Percentiles rank a stretch among this genome's conserved stretches.
Conservation (phyloP, 768 basidiomycete species). For the Dendrothele bispora region DNA sequence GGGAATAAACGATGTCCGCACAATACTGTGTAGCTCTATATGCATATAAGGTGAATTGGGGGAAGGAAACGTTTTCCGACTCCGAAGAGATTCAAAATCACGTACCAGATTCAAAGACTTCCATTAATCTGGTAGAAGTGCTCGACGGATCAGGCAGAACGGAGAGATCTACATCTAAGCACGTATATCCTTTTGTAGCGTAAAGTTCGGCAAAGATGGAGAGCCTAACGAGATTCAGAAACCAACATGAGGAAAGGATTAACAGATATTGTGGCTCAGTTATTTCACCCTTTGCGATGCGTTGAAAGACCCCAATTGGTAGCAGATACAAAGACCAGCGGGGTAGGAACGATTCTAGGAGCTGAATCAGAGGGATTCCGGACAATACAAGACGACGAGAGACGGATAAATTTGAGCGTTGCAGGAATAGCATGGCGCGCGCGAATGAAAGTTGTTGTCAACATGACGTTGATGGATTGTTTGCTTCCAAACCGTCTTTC, state of each 20-base stretch:
- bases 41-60: background rate
- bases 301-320: conserved; percentile 38
- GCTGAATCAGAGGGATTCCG: conserved; percentile 38
- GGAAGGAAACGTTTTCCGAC: background rate
- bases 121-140: conserved; percentile 33
- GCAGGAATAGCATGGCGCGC: conserved; percentile 13
- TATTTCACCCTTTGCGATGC: conserved; percentile 37
- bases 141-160: conserved; percentile 18
- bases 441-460: conserved; percentile 12
- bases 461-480: conserved; percentile 12
- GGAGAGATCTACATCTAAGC: conserved; percentile 41
- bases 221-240: conserved; percentile 27
- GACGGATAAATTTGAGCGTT: background rate
- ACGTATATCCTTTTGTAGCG: conserved; percentile 50
- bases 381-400: conserved; percentile 33
- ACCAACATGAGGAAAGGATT: background rate
- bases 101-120: conserved; percentile 40
- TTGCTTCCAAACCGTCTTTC: conserved; percentile 9
- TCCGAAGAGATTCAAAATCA: background rate
- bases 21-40: conserved; percentile 41
- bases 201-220: conserved; percentile 36
- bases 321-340: conserved; percentile 52
- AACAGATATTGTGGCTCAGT: background rate
- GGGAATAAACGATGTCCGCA: conserved; percentile 43
- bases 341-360: conserved; percentile 50